A percentile compares a stretch with the other conserved stretches of the same genome.
Evolutionary conservation across 2,329 filamentous ascomycete species (phyloP).

Genomic region (Ampelomyces quisqualis): DNA sequence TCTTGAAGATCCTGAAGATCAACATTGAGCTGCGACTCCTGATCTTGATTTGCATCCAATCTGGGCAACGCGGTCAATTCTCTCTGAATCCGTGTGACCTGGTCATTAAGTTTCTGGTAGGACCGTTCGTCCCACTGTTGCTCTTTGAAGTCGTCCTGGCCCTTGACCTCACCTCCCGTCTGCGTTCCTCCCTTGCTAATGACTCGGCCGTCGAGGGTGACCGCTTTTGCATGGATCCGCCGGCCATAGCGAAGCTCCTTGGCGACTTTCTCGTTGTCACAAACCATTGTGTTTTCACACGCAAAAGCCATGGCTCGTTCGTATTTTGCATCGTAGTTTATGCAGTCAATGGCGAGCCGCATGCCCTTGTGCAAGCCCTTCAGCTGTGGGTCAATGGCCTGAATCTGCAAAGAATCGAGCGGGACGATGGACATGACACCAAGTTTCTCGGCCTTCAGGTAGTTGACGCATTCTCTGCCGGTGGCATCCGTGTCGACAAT

Average conservation of each 20-base stretch:
- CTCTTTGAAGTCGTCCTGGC: constrained; percentile 65
- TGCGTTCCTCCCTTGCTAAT: constrained; percentile 96
- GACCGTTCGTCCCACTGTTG: constrained; percentile 88
- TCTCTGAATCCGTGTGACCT: constrained; percentile 72
- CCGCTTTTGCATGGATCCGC: constrained; percentile 85
- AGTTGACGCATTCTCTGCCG: constrained; percentile 89
- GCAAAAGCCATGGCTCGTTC: constrained; percentile 94
- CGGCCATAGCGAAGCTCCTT: constrained; percentile 86
- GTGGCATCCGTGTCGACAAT: constrained; percentile 95
- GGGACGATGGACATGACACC: constrained; percentile 93
- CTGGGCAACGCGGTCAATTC: constrained; percentile 81
- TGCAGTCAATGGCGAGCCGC: constrained; percentile 89
- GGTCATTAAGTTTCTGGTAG: constrained; percentile 76
- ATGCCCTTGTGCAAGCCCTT: constrained; percentile 83
- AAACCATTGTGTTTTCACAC: constrained; percentile 92
- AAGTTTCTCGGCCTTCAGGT: constrained; percentile 85
- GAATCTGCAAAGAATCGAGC: constrained; percentile 95
- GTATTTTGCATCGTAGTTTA: constrained; percentile 85
- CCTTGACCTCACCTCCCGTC: constrained; percentile 83
- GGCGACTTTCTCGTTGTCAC: constrained; percentile 81
- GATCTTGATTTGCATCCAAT: constrained; percentile 69
- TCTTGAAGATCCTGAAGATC: constrained; percentile 80
- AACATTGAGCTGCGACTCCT: constrained; percentile 78
- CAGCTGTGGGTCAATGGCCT: constrained; percentile 82
- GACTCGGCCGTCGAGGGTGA: constrained; percentile 91